phyloP scores from a whole-genome alignment of 2,329 filamentous ascomycete genomes.

The Neocucurbitaria cava region DNA sequence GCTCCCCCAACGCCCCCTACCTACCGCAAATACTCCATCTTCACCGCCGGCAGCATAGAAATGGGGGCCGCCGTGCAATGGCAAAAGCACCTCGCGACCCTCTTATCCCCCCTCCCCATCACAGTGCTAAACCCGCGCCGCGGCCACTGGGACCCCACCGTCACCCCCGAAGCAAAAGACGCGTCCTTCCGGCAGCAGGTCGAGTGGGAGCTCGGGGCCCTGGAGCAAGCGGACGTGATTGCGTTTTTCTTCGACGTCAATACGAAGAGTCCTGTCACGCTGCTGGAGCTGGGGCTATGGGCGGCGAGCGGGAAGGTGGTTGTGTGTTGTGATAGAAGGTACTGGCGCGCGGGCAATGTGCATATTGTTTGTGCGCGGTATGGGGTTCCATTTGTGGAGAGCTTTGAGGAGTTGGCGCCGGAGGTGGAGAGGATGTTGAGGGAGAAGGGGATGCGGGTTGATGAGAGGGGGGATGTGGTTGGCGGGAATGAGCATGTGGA shows the following conservation, averaged over 20 bases:
- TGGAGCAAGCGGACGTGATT: conserved; percentile 61
- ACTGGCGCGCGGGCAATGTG: conserved; percentile 68
- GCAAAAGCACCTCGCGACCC: conserved; percentile 55
- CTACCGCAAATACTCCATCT: conserved; percentile 53
- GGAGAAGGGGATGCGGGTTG: conserved; percentile 33
- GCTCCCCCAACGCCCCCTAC: conserved; percentile 22
- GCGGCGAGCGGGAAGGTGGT: conserved; percentile 56
- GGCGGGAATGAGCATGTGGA: conserved; percentile 4
- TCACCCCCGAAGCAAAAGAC: conserved; percentile 54
- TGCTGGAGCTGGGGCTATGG: conserved; percentile 67
- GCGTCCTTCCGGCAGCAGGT: conserved; percentile 61
- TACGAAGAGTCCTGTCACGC: conserved; percentile 63
- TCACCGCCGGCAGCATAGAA: conserved; percentile 66
- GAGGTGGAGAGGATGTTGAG: conserved; percentile 44
- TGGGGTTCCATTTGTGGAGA: conserved; percentile 54
- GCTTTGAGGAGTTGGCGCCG: conserved; percentile 51
- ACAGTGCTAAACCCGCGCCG: conserved; percentile 66
- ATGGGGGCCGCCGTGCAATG: conserved; percentile 57
- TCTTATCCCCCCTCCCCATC: conserved; percentile 54
- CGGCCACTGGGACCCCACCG: conserved; percentile 62
- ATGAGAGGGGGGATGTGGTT: conserved; percentile 19
- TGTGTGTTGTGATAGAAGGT: conserved; percentile 61
- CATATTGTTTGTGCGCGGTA: conserved; percentile 62
- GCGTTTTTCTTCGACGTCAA: conserved; percentile 63
- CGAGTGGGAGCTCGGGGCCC: conserved; percentile 67